Evolutionary conservation across 2,329 filamentous ascomycete genomes (phyloP), one percentile per base, ranked within the genome.

Genomic region (Penicillium sp.): DNA sequence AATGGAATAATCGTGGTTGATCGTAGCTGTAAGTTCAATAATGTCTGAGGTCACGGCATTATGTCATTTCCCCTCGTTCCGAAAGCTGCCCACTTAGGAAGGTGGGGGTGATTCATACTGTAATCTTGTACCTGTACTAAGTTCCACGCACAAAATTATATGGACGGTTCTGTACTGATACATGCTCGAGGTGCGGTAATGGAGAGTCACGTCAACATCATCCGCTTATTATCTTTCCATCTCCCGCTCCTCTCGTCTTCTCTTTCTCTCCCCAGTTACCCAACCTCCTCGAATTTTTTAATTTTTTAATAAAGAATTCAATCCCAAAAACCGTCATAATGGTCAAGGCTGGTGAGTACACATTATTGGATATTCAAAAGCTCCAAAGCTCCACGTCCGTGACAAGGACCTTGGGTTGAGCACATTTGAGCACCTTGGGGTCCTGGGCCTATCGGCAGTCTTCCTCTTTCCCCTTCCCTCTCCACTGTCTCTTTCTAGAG

Each of bases 301-400:
- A 32, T 50, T 42, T 39, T 39, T 25, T 46, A 38, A 62, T 62
- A 53, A 48, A 46, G 18, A 38, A 41, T 38, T 38, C 38, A 31
- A 41, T 43, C 49, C 57, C 62, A 53, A 70, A 75, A 37, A 78
- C 77, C 78, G 77, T 78, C 87, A 95, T 84, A 84, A 96, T 96
- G 91, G 91, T 96, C 81, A 96, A 95, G 83, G 91, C 92, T 79
- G 89, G 89, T 95, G 83, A 71, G 87, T 82, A 29, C 23, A 25
- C 53, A 38, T 53, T 46, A 49, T 49, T 58, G 55, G 60, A 62
- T 44, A 47, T 12, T 18, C 18, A 31, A 25, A 41, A 47, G 20
- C 20, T 35, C 44, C 46, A 42, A 54, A 31, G 56, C 41, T 62
- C 64, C 60, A 61, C 57, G 61, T 63, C 60, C 57, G 56, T 59